A percentile compares a stretch with the other conserved stretches of the same genome.
These are phyloP conservation scores for Didymella keratinophila DNA, from an alignment of 2,329 filamentous ascomycete species.

Conservation along the genomic window DNA sequence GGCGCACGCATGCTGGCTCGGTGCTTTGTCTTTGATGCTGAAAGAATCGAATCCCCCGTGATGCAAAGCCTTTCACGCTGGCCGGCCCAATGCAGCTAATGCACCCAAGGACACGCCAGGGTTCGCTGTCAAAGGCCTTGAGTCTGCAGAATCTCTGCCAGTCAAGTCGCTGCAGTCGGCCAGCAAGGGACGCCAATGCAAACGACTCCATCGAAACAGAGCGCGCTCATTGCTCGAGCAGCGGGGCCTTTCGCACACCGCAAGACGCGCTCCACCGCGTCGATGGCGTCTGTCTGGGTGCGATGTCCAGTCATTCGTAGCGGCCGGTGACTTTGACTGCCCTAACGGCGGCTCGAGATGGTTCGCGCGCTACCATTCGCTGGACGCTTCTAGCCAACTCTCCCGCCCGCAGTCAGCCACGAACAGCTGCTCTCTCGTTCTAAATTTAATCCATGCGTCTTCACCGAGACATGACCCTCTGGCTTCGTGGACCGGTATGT, in stretches of 20 bases:
- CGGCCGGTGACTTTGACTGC: conserved; percentile 17
- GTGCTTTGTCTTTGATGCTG: conserved; percentile 1
- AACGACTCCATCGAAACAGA: conserved; percentile 19
- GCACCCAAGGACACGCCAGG: conserved; percentile 4
- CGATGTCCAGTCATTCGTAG: conserved; percentile 35
- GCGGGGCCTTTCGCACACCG: conserved; percentile 32
- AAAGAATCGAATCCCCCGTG: conserved; percentile 1
- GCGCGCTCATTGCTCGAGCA: conserved; percentile 37
- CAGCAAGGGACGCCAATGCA: conserved; percentile 24
- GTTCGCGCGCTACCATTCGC: conserved; percentile 20
- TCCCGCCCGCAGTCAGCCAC: conserved; percentile 30
- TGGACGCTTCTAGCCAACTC: conserved; percentile 16
- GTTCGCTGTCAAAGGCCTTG: conserved; percentile 3
- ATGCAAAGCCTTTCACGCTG: conserved; percentile 2
- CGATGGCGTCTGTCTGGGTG: conserved; percentile 36
- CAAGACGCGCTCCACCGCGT: conserved; percentile 31
- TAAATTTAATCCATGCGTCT: conserved; percentile 30
- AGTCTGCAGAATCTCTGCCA: not conserved
- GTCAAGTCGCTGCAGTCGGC: conserved; percentile 7
- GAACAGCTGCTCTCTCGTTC: conserved; percentile 28
- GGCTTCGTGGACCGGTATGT: not conserved
- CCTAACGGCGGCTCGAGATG: conserved; percentile 32
- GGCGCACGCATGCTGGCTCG: not conserved
- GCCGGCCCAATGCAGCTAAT: not conserved
- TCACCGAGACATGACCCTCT: conserved; percentile 16